Base-by-base conservation (phyloP, 2,329 filamentous ascomycete genomes). In the Exophiala xenobiotica region DNA sequence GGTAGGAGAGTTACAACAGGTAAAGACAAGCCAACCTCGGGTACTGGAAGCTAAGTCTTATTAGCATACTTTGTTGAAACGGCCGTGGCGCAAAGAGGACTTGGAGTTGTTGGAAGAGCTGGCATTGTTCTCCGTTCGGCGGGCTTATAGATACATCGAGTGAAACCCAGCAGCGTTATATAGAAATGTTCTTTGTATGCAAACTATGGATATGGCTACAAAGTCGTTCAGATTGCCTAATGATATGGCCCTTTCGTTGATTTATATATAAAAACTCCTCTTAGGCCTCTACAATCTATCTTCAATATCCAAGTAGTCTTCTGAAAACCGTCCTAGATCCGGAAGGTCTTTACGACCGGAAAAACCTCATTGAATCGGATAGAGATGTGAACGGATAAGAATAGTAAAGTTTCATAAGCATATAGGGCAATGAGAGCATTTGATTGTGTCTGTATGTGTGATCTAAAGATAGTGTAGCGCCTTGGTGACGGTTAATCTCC, bases 81-180 rank as follows among this genome's bases (percentile, higher is more conserved):
- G 20, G 7, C 12, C 39, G 24, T 42, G 39, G 39, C 39, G 39
- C 18, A 42, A 42, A 16, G 39, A 24, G 9, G 39, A 42, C 20
- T 27, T 42, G 18, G 20, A n/a, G 19, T 42, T 42, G 18, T 38
- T 38, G 18, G 35, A 38, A 38, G 35, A 38, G 18, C 35, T 38
- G 35, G 35, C 35, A 16, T 9, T 16, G 19, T 38, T 38, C 8
- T 18, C 8, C n/a, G 14, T 38, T 19, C 6, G 35, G 14, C n/a
- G 35, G 19, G 18, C 35, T 16, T 38, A 38, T 11, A 38, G 35
- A 19, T 38, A 38, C 35, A 3, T 38, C 35, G 35, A 38, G 14
- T 29, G 19, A 20, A 16, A 38, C 19, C 19, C 19, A 16, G 35
- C 12, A 7, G 35, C 35, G 4, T 38, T 16, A 16, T 3, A 38